phyloP scores from a whole-genome alignment of 2,329 filamentous ascomycete genomes.

The Venturia effusa region DNA sequence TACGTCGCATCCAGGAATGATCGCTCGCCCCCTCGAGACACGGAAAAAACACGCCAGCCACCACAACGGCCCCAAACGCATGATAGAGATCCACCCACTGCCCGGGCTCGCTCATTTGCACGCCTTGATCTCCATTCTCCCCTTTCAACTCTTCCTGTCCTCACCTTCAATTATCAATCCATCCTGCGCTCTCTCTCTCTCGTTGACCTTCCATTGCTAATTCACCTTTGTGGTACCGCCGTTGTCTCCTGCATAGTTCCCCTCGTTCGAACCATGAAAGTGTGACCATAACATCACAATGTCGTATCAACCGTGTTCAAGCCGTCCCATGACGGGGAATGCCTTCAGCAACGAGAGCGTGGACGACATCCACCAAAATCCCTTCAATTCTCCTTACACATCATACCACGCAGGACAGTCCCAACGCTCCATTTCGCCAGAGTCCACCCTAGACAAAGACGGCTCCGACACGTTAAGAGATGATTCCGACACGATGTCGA shows the following conservation, averaged over 20 bases:
- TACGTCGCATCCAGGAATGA: too few species aligned
- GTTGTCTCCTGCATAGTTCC: background rate
- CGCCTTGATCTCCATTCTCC: background rate
- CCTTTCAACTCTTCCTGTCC: background rate
- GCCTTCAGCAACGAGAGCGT: background rate
- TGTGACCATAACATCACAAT: background rate
- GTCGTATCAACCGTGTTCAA: background rate
- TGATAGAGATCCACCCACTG: background rate
- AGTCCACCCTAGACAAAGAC: background rate
- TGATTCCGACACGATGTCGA: background rate
- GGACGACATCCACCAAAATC: background rate
- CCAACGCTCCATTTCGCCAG: background rate
- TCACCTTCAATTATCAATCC: background rate
- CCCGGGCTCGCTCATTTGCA: background rate
- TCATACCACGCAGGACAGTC: background rate
- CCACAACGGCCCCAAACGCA: background rate
- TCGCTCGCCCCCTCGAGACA: background rate
- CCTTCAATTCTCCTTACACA: background rate
- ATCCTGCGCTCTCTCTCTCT: too few species aligned
- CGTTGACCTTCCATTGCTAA: background rate
- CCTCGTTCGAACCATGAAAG: background rate
- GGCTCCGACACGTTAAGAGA: background rate
- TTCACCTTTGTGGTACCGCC: background rate
- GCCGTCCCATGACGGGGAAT: background rate
- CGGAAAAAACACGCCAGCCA: background rate